Evolutionary conservation across 345 rosid species (phyloP), one percentile per base, ranked within the genome.

Genomic region (Camelina sativa): DNA sequence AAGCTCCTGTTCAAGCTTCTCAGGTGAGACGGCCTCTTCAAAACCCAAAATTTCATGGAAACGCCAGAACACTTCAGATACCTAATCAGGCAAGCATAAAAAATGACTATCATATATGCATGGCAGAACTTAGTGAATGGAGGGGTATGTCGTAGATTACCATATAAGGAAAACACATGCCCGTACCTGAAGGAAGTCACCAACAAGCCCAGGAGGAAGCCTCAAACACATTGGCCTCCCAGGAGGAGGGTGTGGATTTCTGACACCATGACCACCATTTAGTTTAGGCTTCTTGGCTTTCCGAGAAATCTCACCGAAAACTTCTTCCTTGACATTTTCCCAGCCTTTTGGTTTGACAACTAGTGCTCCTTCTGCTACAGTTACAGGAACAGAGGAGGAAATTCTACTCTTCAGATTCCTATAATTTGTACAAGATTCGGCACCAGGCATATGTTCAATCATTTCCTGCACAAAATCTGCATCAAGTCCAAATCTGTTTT

Each of bases 401-500:
- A 71, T 72, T 87, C 97, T 90, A 56, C 81, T 78, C 58, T 77
- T 80, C 83, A 89, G 62, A 82, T 77, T 70, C 69, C 80, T 89
- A 85, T 92, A 95, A 37, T 67, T 81, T 57, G 83, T 76, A 82
- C 99, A 95, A 52, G 83, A 78, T 55, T 85, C 83, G 7, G 78
- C 82, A 79, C 86, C 92, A 78, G 96, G 96, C 81, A 95, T 87
- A 65, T 73, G 81, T 81, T 90, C 99, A 67, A 92, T 80, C 53
- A 87, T 86, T 83, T 95, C 97, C 71, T 83, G 96, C 73, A 95
- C 97, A 88, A 95, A 90, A 62, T 89, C 97, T 46, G 88, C 74
- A 55, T 95, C 99, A 76, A 95, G 65, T 56, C 99, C 99, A 85
- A 86, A 95, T 82, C 99, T 89, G 79, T 91, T 94, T 80, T 85